These are phyloP conservation scores for Vicia villosa DNA, from an alignment of 306 rosid genomes.

Conservation along the genomic window DNA sequence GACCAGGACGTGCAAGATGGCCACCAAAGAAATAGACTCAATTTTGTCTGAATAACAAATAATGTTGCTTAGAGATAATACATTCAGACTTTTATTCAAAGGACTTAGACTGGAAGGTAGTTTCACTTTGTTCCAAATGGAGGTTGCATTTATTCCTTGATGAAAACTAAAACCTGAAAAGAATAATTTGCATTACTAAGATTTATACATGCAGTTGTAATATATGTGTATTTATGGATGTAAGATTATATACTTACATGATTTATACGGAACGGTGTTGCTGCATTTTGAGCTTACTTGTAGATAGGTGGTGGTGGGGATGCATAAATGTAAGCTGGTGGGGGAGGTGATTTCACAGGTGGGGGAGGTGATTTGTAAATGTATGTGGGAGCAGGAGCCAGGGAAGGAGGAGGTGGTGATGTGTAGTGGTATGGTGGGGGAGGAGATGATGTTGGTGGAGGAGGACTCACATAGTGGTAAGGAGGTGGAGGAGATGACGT, in stretches of 20 bases:
- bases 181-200: slow-evolving; percentile 13
- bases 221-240: background rate
- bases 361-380: slow-evolving; percentile 58
- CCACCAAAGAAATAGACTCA: slow-evolving; percentile 54
- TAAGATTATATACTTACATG: slow-evolving; percentile 59
- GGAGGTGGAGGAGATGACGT: slow-evolving; percentile 52
- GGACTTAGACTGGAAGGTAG: slow-evolving; percentile 53
- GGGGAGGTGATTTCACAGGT: slow-evolving; percentile 46
- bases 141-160: slow-evolving; percentile 71
- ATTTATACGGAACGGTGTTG: slow-evolving; percentile 33
- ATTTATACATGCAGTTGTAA: background rate
- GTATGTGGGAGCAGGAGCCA: slow-evolving; percentile 49
- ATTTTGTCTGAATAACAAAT: slow-evolving; percentile 42
- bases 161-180: slow-evolving; percentile 69
- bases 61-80: slow-evolving; percentile 33
- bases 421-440: slow-evolving; percentile 43
- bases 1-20: slow-evolving; percentile 54
- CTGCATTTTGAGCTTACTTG: slow-evolving; percentile 41
- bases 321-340: slow-evolving; percentile 62
- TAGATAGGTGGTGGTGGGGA: slow-evolving; percentile 64
- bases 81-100: slow-evolving; percentile 62
- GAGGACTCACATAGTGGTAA: slow-evolving; percentile 54
- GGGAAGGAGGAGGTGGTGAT: slow-evolving; percentile 42
- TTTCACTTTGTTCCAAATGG: slow-evolving; percentile 45
- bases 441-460: slow-evolving; percentile 53